Evolutionary conservation across 2,329 filamentous ascomycete species (phyloP).

Genomic region (Nemania bipapillata): DNA sequence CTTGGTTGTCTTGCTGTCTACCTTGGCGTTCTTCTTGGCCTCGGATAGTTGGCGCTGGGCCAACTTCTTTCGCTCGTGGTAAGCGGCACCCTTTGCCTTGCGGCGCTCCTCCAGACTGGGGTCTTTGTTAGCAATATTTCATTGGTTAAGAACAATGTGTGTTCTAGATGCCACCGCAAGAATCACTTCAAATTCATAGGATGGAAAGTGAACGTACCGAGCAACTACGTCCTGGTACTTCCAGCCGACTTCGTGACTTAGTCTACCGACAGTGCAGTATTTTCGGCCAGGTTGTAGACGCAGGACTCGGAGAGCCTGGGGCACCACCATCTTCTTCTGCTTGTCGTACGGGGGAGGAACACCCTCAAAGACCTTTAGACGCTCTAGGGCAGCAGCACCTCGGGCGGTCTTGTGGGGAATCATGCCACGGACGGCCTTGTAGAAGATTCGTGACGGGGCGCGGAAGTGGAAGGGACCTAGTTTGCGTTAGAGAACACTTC

Average conservation of each 20-base stretch:
- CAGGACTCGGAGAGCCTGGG: conserved; percentile 95
- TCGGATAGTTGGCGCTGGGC: conserved; percentile 88
- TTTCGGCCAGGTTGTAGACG: conserved; percentile 98
- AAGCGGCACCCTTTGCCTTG: conserved; percentile 98
- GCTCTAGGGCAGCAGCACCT: conserved; percentile 94
- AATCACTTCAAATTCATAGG: background rate
- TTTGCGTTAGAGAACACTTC: conserved; percentile 49
- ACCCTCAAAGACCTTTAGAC: conserved; percentile 99
- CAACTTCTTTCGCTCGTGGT: conserved; percentile 99
- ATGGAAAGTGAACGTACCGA: conserved; percentile 72
- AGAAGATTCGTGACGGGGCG: conserved; percentile 98
- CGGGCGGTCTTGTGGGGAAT: conserved; percentile 99
- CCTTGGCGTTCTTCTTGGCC: conserved; percentile 89
- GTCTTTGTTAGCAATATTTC: conserved; percentile 37
- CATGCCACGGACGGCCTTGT: conserved; percentile 99
- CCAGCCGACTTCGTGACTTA: conserved; percentile 99
- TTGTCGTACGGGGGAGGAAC: conserved; percentile 98
- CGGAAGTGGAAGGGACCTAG: conserved; percentile 99
- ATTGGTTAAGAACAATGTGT: background rate
- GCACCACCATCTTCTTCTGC: conserved; percentile 99
- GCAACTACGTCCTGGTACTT: conserved; percentile 99
- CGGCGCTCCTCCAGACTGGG: conserved; percentile 96
- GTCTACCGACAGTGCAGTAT: conserved; percentile 98
- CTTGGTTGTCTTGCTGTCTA: conserved; percentile 86
- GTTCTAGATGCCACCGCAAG: background rate